Percentiles rank a stretch among this genome's conserved stretches.
Conservation (phyloP, 1,284 basidiomycete genomes). For the Farysia itapuensis region DNA sequence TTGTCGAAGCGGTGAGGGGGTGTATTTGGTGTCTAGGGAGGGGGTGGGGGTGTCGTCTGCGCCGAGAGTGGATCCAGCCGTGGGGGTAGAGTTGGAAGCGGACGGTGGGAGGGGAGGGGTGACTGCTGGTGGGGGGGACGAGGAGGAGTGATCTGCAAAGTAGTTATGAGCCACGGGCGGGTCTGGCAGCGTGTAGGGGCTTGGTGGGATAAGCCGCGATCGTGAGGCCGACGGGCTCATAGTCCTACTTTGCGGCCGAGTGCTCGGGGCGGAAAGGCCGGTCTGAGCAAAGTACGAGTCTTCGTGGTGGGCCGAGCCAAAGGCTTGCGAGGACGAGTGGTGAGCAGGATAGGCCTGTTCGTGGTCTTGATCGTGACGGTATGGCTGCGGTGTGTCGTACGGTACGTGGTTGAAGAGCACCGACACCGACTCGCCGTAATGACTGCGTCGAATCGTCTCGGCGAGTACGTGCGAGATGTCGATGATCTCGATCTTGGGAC, state of each 20-base stretch:
- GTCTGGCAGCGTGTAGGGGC: slow-evolving; percentile 45
- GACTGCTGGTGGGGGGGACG: slow-evolving; percentile 1
- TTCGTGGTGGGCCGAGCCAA: no score
- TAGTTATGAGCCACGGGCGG: slow-evolving; percentile 41
- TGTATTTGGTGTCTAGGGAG: slow-evolving; percentile 1
- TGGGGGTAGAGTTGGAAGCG: no score
- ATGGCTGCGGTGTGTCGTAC: slow-evolving; percentile 58
- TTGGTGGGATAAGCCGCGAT: slow-evolving; percentile 20
- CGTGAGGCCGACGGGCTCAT: slow-evolving; percentile 3
- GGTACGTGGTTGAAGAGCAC: slow-evolving; percentile 58
- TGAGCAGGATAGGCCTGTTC: not conserved
- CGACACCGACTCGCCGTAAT: slow-evolving; percentile 59
- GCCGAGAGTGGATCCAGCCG: not conserved
- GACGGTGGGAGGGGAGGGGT: not conserved
- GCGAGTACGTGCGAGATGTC: slow-evolving; percentile 93
- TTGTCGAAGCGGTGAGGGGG: slow-evolving; percentile 17
- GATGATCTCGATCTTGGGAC: slow-evolving; percentile 83
- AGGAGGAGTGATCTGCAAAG: slow-evolving; percentile 23
- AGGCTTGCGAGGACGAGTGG: no score
- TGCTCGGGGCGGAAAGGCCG: not conserved
- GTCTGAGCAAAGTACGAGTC: no score
- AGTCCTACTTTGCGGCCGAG: slow-evolving; percentile 1
- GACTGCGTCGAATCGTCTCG: slow-evolving; percentile 88
- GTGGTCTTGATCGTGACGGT: slow-evolving; percentile 48
- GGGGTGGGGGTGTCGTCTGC: slow-evolving; percentile 24